Evolutionary conservation across 2,329 filamentous ascomycete genomes (phyloP), one percentile per base, ranked within the genome.

Genomic region (Diaporthe sp.): DNA sequence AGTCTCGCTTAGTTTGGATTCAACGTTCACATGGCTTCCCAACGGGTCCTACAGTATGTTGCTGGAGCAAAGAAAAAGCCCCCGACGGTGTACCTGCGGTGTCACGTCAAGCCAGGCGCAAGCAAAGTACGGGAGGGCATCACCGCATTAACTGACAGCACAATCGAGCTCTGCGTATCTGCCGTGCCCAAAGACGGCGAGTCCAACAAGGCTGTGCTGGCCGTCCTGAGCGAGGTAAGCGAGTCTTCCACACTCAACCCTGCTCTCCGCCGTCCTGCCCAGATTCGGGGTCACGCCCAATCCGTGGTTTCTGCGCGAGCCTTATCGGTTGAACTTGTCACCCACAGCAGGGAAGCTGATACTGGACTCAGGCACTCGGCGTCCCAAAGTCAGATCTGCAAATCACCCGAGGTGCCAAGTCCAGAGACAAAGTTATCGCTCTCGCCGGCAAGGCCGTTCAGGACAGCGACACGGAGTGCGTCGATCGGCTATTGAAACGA

Each of bases 41-140:
- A 71, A 4, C 73, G 73, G 46, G 68, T 75, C 39, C 72, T 77
- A 17, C 68, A 85, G 62, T 90, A 88, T 78, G 84, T 90, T 61
- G 84, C 86, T 4, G 85, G 85, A 4, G 83, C 87, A 67, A 87
- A 86, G 70, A 90, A 88, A 75, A 85, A 87, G 0, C 80, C 84
- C 5, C 85, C 84, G 34, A 86, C 84, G 2, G 82, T 95, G 25
- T 89, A 92, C 72, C 84, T 95, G 44, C 87, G 89, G 37, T 94
- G 93, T 81, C 91, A 90, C 78, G 90, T 95, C 74, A 94, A 93
- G 77, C 91, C 93, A 0, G 91, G 92, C 4, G 89, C 90, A 17
- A 91, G 87, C 81, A 90, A 89, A 39, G 86, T 86, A 34, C 89
- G 92, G 46, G 89, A 94, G 79, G 93, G 93, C 19, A 86, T 95